Evolutionary conservation across 2,329 filamentous ascomycete genomes (phyloP), one percentile per base, ranked within the genome.

Genomic region (Aotearoamyces nothofagi): DNA sequence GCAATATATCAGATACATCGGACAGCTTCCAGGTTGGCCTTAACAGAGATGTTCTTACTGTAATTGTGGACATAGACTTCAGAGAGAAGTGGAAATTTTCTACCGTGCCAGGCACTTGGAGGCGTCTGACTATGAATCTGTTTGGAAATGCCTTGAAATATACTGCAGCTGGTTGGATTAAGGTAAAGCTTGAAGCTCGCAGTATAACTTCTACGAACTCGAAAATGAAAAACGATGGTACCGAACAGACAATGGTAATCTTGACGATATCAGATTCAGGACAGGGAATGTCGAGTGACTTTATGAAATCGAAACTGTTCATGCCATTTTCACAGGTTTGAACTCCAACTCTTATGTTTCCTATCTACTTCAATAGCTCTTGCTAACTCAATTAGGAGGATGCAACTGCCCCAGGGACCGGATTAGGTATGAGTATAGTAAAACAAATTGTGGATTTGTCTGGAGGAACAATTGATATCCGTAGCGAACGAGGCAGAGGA

Each of bases 101-200:
- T 5, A 44, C 35, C 7, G 36, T 39, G 1, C 35, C 44, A n/a
- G 45, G 45, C 5, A 39, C 42, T 3, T 44, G 41, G 34, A 35
- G 39, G 24, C 35, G 45, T 3, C 28, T 75, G 19, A 57, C 72
- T 19, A 71, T 73, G 66, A 74, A 75, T 29, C 38, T 74, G 0
- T 63, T 73, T 26, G 66, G 68, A 4, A 75, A 75, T 40, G 59
- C 69, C 0, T 52, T 75, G 39, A 75, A 75, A 40, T 75, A 72
- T 33, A 74, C 67, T 0, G 50, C 57, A 1, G 41, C 51, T 1
- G 69, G 69, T 2, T 60, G 50, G 24, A 58, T 74, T 4, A 53
- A 56, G 5, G 50, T 67, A 3, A 49, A 44, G 7, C 40, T 64
- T 13, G n/a, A n/a, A n/a, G n/a, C n/a, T n/a, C n/a, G n/a, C n/a